Percentiles rank a stretch among this genome's conserved stretches.
Conservation (phyloP, 2,329 filamentous ascomycete genomes). For the Neocucurbitaria cava region DNA sequence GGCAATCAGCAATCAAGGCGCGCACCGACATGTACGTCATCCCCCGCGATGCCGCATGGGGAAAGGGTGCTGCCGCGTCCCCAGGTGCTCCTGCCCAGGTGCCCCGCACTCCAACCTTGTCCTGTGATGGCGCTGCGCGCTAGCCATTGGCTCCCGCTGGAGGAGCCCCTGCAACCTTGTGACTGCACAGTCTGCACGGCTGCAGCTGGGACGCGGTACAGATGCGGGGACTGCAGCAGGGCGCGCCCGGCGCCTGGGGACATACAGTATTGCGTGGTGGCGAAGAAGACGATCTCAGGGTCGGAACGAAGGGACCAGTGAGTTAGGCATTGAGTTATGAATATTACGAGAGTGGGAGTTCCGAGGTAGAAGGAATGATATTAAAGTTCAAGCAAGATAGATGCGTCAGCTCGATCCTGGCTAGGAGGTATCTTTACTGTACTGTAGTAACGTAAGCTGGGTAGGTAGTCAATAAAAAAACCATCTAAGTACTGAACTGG, state of each 20-base stretch:
- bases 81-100: no score
- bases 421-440: no score
- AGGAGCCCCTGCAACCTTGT: slow-evolving; percentile 4
- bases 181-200: background rate
- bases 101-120: slow-evolving; percentile 10
- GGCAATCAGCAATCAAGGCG: no score
- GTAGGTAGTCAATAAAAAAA: no score
- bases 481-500: no score
- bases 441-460: background rate
- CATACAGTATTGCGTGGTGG: background rate
- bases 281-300: background rate
- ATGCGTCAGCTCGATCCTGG: no score
- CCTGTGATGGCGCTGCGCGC: slow-evolving; percentile 3
- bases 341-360: no score
- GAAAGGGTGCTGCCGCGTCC: background rate
- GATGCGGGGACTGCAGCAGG: slow-evolving; percentile 10
- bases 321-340: no score
- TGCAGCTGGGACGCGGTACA: background rate
- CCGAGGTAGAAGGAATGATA: background rate
- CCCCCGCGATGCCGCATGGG: no score
- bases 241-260: slow-evolving; percentile 10
- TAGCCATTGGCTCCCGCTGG: slow-evolving; percentile 10
- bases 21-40: background rate
- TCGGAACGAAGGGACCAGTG: background rate
- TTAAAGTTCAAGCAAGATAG: no score